These are phyloP conservation scores for Pezicula neosporulosa DNA, from an alignment of 2,329 filamentous ascomycete genomes.

Conservation along the genomic window DNA sequence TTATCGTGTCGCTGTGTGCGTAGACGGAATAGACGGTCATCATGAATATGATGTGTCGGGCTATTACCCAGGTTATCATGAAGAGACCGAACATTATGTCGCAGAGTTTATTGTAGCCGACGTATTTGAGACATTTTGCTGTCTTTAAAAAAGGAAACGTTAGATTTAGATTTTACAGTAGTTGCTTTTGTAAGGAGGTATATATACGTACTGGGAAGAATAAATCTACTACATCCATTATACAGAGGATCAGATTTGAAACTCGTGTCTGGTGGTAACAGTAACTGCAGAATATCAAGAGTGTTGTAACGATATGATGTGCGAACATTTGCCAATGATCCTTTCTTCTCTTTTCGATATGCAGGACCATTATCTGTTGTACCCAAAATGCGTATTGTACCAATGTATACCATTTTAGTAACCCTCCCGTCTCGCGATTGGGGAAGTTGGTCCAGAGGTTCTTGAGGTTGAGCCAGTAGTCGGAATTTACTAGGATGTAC, in stretches of 20 bases:
- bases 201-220: constrained; percentile 72
- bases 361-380: constrained; percentile 86
- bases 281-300: constrained; percentile 75
- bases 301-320: constrained; percentile 84
- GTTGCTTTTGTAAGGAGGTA: too few relatives aligned
- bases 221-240: constrained; percentile 90
- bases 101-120: constrained; percentile 69
- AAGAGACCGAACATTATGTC: constrained; percentile 81
- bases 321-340: constrained; percentile 93
- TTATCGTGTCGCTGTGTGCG: constrained; percentile 39
- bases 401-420: constrained; percentile 83
- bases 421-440: constrained; percentile 63
- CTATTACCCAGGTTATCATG: constrained; percentile 75
- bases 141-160: constrained; percentile 45
- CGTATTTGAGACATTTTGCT: constrained; percentile 88
- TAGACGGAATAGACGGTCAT: constrained; percentile 78
- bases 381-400: constrained; percentile 89
- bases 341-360: constrained; percentile 89
- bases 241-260: constrained; percentile 77
- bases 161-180: too few relatives aligned
- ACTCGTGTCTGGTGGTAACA: constrained; percentile 80
- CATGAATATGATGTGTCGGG: constrained; percentile 75
- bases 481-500: constrained; percentile 50
- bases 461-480: constrained; percentile 70
- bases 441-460: constrained; percentile 84